Percentiles rank a stretch among this genome's conserved stretches.
Conservation (phyloP, 1,284 basidiomycete species). For the Ceratorhiza oryzae-sativae region DNA sequence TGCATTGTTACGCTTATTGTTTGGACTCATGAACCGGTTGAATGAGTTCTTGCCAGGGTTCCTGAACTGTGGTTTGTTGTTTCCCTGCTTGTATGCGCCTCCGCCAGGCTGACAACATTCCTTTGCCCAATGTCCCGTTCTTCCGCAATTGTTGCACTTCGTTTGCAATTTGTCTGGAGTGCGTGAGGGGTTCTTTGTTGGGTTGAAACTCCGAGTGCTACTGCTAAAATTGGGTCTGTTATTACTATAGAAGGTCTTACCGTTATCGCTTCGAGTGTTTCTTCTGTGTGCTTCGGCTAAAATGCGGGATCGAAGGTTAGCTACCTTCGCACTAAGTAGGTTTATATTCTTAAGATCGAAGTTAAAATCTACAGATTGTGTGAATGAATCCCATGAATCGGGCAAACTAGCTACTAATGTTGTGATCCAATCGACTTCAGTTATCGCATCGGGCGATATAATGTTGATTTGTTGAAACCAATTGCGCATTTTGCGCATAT, state of each 20-base stretch:
- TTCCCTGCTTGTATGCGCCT: constrained; percentile 1
- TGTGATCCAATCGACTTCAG: constrained; percentile 5
- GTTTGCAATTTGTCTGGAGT: constrained; percentile 11
- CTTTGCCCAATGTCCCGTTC: neutral
- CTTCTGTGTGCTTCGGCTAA: constrained; percentile 1
- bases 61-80: too few species aligned
- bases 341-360: neutral
- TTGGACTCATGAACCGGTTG: neutral
- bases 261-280: neutral
- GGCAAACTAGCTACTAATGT: constrained; percentile 6
- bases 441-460: neutral
- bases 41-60: neutral
- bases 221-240: too few species aligned
- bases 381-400: neutral
- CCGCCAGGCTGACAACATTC: constrained; percentile 13
- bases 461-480: constrained; percentile 7
- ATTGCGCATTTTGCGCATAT: neutral
- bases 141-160: constrained; percentile 19
- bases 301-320: neutral
- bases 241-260: neutral
- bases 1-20: neutral
- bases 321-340: neutral
- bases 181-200: too few species aligned
- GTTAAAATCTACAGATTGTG: constrained; percentile 2
- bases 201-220: too few species aligned